Percentiles rank a stretch among this genome's conserved stretches.
Conservation (phyloP, 257 asterid genomes). For the Solanum stenotomum region DNA sequence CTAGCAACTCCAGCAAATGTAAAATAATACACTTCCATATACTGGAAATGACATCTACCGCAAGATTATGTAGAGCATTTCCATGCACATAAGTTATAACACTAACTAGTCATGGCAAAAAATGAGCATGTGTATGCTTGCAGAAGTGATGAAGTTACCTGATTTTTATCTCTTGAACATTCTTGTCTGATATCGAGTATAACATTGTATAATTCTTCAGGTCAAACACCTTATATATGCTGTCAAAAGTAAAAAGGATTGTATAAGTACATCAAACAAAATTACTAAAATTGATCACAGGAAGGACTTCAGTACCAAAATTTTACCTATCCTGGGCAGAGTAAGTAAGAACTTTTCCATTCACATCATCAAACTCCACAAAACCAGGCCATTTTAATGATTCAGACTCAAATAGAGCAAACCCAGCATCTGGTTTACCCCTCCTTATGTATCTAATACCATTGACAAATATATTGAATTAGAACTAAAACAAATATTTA, state of each 20-base stretch:
- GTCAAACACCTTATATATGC: constrained; percentile 71
- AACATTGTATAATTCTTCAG: constrained; percentile 71
- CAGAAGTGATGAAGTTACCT: constrained; percentile 14
- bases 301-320: not conserved
- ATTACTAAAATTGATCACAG: constrained; percentile 1
- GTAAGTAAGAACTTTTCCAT: constrained; percentile 94
- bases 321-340: constrained; percentile 89
- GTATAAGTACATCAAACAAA: not conserved
- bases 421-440: constrained; percentile 97
- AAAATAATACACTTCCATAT: not conserved
- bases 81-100: not conserved
- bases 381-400: constrained; percentile 99
- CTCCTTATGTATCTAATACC: constrained; percentile 69
- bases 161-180: constrained; percentile 68
- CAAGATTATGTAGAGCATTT: not conserved
- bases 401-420: constrained; percentile 89
- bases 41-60: not conserved
- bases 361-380: constrained; percentile 97
- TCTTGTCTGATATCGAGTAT: constrained; percentile 81
- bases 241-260: constrained; percentile 21
- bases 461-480: not conserved
- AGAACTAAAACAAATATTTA: not conserved
- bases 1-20: not conserved
- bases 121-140: not conserved
- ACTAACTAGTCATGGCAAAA: not conserved